phyloP scores from a whole-genome alignment of 495 filamentous ascomycete species.

The Xylaria telfairii region DNA sequence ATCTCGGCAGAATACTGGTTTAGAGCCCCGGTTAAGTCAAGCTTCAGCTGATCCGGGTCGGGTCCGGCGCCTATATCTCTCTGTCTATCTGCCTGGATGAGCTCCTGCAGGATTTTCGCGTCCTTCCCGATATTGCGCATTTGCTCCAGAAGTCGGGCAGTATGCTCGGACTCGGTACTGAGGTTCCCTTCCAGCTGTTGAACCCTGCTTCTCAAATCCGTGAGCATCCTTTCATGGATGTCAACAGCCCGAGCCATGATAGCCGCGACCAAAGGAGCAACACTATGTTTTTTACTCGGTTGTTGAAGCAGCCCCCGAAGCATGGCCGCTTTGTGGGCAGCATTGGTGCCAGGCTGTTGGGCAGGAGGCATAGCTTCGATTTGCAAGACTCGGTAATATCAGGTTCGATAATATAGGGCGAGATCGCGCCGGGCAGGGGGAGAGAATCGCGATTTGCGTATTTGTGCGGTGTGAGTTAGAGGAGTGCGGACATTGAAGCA shows the following conservation, averaged over 20 bases:
- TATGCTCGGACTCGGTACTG: background rate
- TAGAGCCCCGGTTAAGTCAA: background rate
- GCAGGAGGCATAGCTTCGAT: slow-evolving; percentile 5
- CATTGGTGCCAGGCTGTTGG: background rate
- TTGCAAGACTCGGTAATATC: background rate
- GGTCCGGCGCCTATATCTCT: background rate
- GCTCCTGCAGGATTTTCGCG: background rate
- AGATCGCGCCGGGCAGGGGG: background rate
- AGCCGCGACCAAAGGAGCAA: slow-evolving; percentile 16
- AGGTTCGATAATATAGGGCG: background rate
- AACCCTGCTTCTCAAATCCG: background rate
- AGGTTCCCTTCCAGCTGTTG: background rate
- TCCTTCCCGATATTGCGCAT: slow-evolving; percentile 12
- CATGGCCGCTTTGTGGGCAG: background rate
- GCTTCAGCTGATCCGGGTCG: background rate
- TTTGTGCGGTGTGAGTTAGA: background rate
- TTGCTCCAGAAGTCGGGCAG: background rate
- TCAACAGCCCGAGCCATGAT: slow-evolving; percentile 20
- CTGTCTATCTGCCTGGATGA: background rate
- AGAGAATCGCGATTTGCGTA: background rate
- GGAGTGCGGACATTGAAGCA: background rate
- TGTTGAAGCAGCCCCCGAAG: slow-evolving; percentile 16
- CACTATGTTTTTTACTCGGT: background rate
- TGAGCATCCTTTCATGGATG: slow-evolving; percentile 6
- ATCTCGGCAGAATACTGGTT: background rate